Evolutionary conservation across 2,329 filamentous ascomycete species (phyloP).

Genomic region (Coniochaeta sp.): DNA sequence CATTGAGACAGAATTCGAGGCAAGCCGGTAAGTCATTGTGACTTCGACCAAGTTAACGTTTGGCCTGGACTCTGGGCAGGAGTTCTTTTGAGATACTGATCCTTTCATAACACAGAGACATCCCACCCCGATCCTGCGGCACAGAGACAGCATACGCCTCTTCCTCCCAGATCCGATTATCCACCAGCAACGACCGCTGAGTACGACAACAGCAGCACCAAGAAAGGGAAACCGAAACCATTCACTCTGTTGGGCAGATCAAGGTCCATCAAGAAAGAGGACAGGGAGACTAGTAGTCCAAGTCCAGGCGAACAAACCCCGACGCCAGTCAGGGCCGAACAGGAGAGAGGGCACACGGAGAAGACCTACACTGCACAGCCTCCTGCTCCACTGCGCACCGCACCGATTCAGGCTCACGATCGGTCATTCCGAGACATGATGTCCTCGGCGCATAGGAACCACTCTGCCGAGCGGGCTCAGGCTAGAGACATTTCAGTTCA

Average conservation of each 20-base stretch:
- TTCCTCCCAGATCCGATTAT: slow-evolving; percentile 42
- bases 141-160: slow-evolving; percentile 26
- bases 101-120: neutral
- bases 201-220: slow-evolving; percentile 31
- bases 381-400: slow-evolving; percentile 46
- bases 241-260: slow-evolving; percentile 45
- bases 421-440: slow-evolving; percentile 63
- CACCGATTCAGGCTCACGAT: slow-evolving; percentile 56
- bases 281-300: slow-evolving; percentile 36
- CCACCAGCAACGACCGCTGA: slow-evolving; percentile 43
- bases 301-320: slow-evolving; percentile 4
- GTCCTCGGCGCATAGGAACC: slow-evolving; percentile 56
- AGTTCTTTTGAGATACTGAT: neutral
- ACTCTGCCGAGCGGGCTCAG: slow-evolving; percentile 61
- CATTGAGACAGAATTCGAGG: slow-evolving; percentile 20
- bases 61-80: neutral
- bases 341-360: slow-evolving; percentile 25
- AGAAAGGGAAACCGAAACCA: slow-evolving; percentile 46
- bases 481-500: slow-evolving; percentile 33
- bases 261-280: slow-evolving; percentile 36
- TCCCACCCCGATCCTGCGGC: slow-evolving; percentile 18
- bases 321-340: slow-evolving; percentile 22
- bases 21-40: slow-evolving; percentile 20
- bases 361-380: slow-evolving; percentile 6
- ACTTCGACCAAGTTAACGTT: neutral